phyloP scores from a whole-genome alignment of 2,329 filamentous ascomycete species.

The Calonectria ilicicola region DNA sequence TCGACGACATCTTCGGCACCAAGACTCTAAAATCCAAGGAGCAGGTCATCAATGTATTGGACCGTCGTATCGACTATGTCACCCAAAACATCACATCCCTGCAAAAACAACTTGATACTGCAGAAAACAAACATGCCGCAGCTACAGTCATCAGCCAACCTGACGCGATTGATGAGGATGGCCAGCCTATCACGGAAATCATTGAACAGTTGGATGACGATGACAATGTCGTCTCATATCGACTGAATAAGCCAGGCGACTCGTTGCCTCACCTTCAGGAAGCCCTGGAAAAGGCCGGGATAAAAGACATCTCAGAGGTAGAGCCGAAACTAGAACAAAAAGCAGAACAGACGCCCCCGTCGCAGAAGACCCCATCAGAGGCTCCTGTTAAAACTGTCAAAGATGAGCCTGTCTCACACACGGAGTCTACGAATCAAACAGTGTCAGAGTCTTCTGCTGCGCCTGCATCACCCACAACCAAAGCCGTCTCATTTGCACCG shows the following conservation, averaged over 20 bases:
- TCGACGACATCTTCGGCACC: constrained; percentile 59
- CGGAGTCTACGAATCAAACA: constrained; percentile 10
- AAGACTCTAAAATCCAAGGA: constrained; percentile 42
- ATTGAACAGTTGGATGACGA: constrained; percentile 92
- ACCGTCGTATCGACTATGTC: constrained; percentile 89
- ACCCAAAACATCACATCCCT: constrained; percentile 82
- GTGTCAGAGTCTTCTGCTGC: constrained; percentile 3
- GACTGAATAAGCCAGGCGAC: constrained; percentile 75
- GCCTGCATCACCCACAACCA: constrained; percentile 51
- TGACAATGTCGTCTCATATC: constrained; percentile 81
- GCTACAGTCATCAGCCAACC: constrained; percentile 71
- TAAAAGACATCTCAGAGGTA: constrained; percentile 58
- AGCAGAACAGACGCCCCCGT: not conserved
- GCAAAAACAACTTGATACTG: constrained; percentile 76
- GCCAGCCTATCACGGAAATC: constrained; percentile 88
- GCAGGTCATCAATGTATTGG: constrained; percentile 70
- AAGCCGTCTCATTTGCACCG: constrained; percentile 73
- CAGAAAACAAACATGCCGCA: constrained; percentile 77
- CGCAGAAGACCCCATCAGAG: constrained; percentile 2
- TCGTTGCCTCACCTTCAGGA: constrained; percentile 76
- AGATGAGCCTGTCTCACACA: constrained; percentile 9
- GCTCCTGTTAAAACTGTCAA: not conserved
- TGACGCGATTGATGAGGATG: constrained; percentile 74
- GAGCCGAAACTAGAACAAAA: constrained; percentile 22
- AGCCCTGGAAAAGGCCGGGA: constrained; percentile 81